These are phyloP conservation scores for Entelexis sorbosivorans DNA, from an alignment of 1,139 yeast genomes.

Conservation along the genomic window DNA sequence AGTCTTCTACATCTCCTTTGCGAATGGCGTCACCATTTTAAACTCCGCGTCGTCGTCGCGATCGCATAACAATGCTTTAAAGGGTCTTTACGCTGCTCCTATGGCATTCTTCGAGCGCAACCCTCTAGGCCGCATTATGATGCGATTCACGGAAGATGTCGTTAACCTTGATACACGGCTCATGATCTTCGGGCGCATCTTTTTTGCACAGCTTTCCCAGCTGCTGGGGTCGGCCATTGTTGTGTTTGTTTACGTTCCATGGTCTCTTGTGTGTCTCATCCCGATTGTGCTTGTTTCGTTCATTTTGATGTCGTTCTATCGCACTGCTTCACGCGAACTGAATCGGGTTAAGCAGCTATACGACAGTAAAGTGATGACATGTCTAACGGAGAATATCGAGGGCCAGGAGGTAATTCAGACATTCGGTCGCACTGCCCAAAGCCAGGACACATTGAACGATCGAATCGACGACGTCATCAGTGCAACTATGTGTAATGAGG, in stretches of 20 bases:
- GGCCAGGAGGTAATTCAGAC: slow-evolving; percentile 66
- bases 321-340: slow-evolving; percentile 69
- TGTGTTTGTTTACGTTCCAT: slow-evolving; percentile 28
- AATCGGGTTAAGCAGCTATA: slow-evolving; percentile 68
- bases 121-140: slow-evolving; percentile 59
- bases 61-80: slow-evolving; percentile 41
- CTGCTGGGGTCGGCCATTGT: slow-evolving; percentile 24
- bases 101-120: slow-evolving; percentile 57
- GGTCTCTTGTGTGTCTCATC: slow-evolving; percentile 22
- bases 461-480: slow-evolving; percentile 56
- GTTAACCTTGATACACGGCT: slow-evolving; percentile 66
- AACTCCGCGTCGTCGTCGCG: slow-evolving; percentile 17
- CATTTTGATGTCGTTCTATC: slow-evolving; percentile 39
- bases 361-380: slow-evolving; percentile 65
- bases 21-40: slow-evolving; percentile 5
- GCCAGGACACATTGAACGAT: slow-evolving; percentile 40
- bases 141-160: slow-evolving; percentile 71
- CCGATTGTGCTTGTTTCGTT: slow-evolving; percentile 26
- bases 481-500: slow-evolving; percentile 53
- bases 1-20: slow-evolving; percentile 10
- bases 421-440: slow-evolving; percentile 40
- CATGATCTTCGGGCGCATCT: slow-evolving; percentile 22
- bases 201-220: slow-evolving; percentile 17
- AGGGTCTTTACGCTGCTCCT: slow-evolving; percentile 58
- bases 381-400: slow-evolving; percentile 59